Conservation (phyloP, 768 basidiomycete genomes). For the Guyanaporus albipodus region DNA sequence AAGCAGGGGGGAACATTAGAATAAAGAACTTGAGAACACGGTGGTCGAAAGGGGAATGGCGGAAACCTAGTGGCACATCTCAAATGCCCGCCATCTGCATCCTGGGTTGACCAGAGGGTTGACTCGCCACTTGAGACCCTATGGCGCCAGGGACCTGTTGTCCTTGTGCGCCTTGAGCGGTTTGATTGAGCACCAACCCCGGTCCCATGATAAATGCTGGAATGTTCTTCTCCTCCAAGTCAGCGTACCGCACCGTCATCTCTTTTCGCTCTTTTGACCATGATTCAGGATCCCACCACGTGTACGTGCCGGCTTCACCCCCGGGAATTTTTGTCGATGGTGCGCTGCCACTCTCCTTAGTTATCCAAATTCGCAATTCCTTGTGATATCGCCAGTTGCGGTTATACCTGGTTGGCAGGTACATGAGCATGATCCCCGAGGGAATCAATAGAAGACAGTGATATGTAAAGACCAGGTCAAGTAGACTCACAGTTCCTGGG, state of each 20-base stretch:
- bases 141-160: conserved; percentile 37
- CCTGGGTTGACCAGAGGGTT: conserved; percentile 28
- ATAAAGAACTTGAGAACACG: conserved; percentile 17
- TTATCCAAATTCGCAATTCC: conserved; percentile 77
- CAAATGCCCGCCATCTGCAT: conserved; percentile 36
- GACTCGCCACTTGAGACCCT: conserved; percentile 26
- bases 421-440: conserved; percentile 4
- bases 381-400: conserved; percentile 98
- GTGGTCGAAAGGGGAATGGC: not conserved
- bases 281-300: conserved; percentile 83
- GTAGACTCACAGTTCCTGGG: conserved; percentile 83
- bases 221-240: conserved; percentile 68
- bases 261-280: conserved; percentile 77
- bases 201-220: conserved; percentile 57
- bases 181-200: conserved; percentile 41
- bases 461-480: conserved; percentile 6
- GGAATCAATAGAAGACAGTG: not conserved
- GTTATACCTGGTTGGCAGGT: conserved; percentile 58
- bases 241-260: conserved; percentile 69
- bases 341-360: conserved; percentile 79
- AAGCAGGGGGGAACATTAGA: conserved; percentile 15
- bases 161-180: conserved; percentile 30
- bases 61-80: conserved; percentile 14
- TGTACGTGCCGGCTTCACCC: conserved; percentile 85
- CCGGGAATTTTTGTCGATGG: conserved; percentile 75